Evolutionary conservation across 257 asterid species (phyloP), one percentile per base, ranked within the genome.

Genomic region (Echium plantagineum): DNA sequence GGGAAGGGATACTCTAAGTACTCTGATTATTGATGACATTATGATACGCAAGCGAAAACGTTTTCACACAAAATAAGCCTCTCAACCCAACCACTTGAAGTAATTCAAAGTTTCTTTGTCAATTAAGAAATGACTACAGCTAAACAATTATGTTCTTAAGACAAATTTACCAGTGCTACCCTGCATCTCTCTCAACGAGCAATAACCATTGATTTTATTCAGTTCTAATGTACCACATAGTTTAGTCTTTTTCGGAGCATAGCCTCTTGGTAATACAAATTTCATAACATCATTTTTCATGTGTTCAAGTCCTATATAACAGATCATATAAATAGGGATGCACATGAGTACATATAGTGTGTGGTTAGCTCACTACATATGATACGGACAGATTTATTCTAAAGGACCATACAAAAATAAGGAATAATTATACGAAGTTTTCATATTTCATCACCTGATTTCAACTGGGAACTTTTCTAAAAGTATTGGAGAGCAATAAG

Each of bases 381-480:
- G 59, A 55, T 9, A n/a, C 35, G n/a, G 20, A 8, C 30, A 16
- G 28, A n/a, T 31, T 59, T 35, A 9, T 35, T 7, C 22, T 31
- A 30, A 10, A 59, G 19, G 63, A 31, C 52, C 15, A 59, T 15
- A 17, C 48, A 35, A 18, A 18, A 60, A 9, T 52, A 46, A n/a
- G 22, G 6, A 35, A 21, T 15, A 47, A 42, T 16, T 9, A 21
- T 32, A n/a, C 21, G 9, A 38, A 26, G 47, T 62, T 31, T 26
- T 16, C 57, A 20, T 3, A 13, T 64, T 48, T 61, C 26, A 21
- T 77, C 71, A 82, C 94, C 94, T 85, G 81, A 78, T 77, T 76
- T 83, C 90, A 75, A 71, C 83, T 17, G 90, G 90, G 69, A 85
- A 80, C 80, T 78, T 79, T 74, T 85, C 94, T 72, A 85, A 60